Percentiles rank a stretch among this genome's conserved stretches.
Conservation (phyloP, 352 stramenopile genomes). For the Peronospora farinosa region DNA sequence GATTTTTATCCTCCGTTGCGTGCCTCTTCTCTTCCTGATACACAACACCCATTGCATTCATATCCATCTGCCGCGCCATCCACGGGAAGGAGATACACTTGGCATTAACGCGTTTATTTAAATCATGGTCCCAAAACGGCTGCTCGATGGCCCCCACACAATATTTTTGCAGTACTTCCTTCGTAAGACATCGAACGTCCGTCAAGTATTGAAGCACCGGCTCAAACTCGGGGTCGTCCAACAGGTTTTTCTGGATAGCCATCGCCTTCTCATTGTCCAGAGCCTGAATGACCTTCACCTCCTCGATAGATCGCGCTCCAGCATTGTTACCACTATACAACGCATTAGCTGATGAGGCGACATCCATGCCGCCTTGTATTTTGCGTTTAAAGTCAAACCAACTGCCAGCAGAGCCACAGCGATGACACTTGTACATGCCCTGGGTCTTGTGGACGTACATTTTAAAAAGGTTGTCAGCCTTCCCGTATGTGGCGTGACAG, state of each 20-base stretch:
- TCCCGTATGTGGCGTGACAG: conserved; percentile 76
- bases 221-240: conserved; percentile 56
- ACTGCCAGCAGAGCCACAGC: conserved; percentile 74
- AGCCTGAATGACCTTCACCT: conserved; percentile 66
- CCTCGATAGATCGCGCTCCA: conserved; percentile 6
- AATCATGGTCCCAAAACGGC: conserved; percentile 62
- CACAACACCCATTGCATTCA: conserved; percentile 76
- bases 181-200: conserved; percentile 53
- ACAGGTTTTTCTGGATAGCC: conserved; percentile 76
- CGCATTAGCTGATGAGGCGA: conserved; percentile 35
- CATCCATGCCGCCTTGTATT: conserved; percentile 47
- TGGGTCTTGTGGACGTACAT: conserved; percentile 86
- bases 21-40: conserved; percentile 30
- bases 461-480: conserved; percentile 87
- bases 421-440: conserved; percentile 88
- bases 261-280: conserved; percentile 82
- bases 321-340: conserved; percentile 29
- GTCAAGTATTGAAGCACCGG: conserved; percentile 70
- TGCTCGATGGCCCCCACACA: conserved; percentile 85
- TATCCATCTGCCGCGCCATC: conserved; percentile 87
- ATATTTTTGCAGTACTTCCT: conserved; percentile 82
- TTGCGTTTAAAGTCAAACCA: conserved; percentile 90
- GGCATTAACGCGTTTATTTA: conserved; percentile 39
- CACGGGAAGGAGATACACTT: conserved; percentile 95
- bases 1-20: conserved; percentile 52